phyloP scores from a whole-genome alignment of 2,329 filamentous ascomycete genomes.

The Monascus ruber region DNA sequence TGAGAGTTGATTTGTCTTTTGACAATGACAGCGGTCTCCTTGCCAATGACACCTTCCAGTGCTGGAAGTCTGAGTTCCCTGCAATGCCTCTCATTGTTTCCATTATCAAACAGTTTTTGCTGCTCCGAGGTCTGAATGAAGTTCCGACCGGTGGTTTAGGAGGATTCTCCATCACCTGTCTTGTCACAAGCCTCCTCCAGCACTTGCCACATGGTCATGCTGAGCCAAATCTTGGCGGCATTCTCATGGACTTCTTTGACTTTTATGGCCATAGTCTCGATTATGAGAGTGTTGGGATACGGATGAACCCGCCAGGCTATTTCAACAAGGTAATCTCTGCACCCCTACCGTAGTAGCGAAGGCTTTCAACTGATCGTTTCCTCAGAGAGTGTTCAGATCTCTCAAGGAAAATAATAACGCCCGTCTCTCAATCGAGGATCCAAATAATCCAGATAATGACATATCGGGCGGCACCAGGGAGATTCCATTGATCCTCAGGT shows the following conservation, averaged over 20 bases:
- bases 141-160: conserved; percentile 84
- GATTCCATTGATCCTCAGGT: conserved; percentile 53
- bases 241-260: conserved; percentile 79
- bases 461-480: conserved; percentile 77
- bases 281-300: conserved; percentile 58
- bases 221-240: conserved; percentile 61
- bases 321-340: conserved; percentile 55
- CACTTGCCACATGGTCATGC: conserved; percentile 60
- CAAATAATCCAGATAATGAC: conserved; percentile 74
- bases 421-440: conserved; percentile 80
- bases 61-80: conserved; percentile 70
- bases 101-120: conserved; percentile 81
- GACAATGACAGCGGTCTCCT: conserved; percentile 75
- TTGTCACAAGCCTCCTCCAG: conserved; percentile 82
- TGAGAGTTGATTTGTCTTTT: conserved; percentile 89
- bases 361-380: conserved; percentile 3
- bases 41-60: conserved; percentile 67
- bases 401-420: conserved; percentile 44
- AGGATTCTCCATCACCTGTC: conserved; percentile 86
- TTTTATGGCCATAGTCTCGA: conserved; percentile 80
- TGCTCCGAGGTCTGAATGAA: conserved; percentile 84
- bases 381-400: conserved; percentile 34
- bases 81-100: conserved; percentile 78
- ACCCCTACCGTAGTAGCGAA: neutral
- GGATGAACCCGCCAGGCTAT: conserved; percentile 61